Evolutionary conservation across 2,329 filamentous ascomycete species (phyloP).

Genomic region (Elsinoe arachidis): DNA sequence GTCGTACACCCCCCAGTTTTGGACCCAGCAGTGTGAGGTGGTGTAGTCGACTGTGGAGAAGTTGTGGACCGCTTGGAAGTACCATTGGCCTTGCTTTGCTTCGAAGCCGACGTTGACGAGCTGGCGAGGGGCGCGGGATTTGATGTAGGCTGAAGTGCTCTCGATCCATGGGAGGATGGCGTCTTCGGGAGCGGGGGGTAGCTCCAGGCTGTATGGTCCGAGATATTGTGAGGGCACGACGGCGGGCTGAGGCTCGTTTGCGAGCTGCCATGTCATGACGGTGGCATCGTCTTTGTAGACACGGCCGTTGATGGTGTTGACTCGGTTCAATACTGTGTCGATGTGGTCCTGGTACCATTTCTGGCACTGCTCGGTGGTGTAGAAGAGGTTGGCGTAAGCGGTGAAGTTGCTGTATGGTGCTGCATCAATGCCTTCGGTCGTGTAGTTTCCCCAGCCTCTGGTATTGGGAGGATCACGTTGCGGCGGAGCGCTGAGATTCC

Average conservation of each 20-base stretch:
- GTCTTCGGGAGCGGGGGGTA: conserved; percentile 26
- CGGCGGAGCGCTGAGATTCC: conserved; percentile 31
- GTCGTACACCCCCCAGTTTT: conserved; percentile 34
- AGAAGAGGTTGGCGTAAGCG: conserved; percentile 29
- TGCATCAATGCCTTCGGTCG: conserved; percentile 27
- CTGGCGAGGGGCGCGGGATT: conserved; percentile 29
- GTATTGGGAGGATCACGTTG: conserved; percentile 27
- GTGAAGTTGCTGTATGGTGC: conserved; percentile 24
- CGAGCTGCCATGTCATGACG: conserved; percentile 35
- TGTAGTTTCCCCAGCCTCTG: conserved; percentile 33
- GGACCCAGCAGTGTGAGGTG: conserved; percentile 34
- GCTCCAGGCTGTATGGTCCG: conserved; percentile 24
- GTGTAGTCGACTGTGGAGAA: conserved; percentile 31
- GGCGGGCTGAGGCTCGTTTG: conserved; percentile 32
- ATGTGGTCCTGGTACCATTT: conserved; percentile 32
- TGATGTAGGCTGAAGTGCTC: conserved; percentile 31
- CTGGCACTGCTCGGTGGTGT: conserved; percentile 29
- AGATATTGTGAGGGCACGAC: conserved; percentile 22
- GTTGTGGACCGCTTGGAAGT: conserved; percentile 32
- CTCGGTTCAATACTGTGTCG: conserved; percentile 27
- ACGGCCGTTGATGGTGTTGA: conserved; percentile 31
- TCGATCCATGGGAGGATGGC: conserved; percentile 31
- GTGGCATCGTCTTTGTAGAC: conserved; percentile 31
- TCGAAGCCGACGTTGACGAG: conserved; percentile 33
- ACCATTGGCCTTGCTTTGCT: conserved; percentile 32